Base-by-base conservation (phyloP, 805 yeast species). In the Maudiozyma bulderi region DNA sequence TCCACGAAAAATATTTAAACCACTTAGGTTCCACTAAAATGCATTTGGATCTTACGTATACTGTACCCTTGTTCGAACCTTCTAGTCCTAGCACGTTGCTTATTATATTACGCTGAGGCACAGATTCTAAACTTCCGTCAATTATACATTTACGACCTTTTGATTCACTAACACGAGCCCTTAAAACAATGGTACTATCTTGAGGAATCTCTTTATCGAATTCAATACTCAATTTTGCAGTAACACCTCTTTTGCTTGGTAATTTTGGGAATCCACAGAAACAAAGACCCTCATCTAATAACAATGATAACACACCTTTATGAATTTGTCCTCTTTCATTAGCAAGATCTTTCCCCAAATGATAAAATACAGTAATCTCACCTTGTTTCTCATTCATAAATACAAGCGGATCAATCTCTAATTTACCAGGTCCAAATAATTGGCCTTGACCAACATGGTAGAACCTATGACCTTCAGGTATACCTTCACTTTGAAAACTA, bases 81-180 rank as follows among this genome's bases (percentile, higher is more conserved):
- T 32, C 51, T 15, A 38, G 40, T 3, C 48, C 49, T 8, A 46
- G 20, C 3, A 49, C 13, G 14, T 38, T 46, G 6, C 45, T 31
- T 1, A 41, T 11, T 5, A 46, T 15, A 9, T 37, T 41, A 29
- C 45, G 48, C 9, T 40, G 46, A 5, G 57, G 64, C 3, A 60
- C 32, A n/a, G 62, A 52, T 13, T 74, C 75, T 42, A 85, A 61
- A 0, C 86, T 75, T 1, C 97, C 98, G 34, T 77, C 73, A 43
- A 93, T 87, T 37, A 81, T 74, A 38, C 85, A 91, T 66, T 89
- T 90, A 42, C 98, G 72, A 0, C 96, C 96, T 52, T 82, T 82
- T 10, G 66, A 59, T 57, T 84, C 79, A 1, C 64, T 64, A 1
- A 90, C 89, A 43, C 76, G 71, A 0, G 95, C 95, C 41, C 72